Percentiles rank a stretch among this genome's conserved stretches.
These are phyloP conservation scores for Nepenthes alata DNA, from an alignment of 179 eudicot genomes.

Conservation along the genomic window DNA sequence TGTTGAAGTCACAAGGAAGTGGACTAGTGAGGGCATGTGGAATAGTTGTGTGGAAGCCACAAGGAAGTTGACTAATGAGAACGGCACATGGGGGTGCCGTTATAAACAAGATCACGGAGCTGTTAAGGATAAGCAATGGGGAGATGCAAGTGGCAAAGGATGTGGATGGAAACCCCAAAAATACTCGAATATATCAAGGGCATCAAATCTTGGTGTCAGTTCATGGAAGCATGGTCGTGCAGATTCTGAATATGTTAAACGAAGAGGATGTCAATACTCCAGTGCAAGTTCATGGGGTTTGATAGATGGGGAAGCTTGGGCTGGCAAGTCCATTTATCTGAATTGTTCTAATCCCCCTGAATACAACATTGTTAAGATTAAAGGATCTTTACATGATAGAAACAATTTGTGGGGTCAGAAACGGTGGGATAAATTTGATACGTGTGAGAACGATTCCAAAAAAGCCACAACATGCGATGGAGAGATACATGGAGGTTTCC, in stretches of 20 bases:
- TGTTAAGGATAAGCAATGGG: slow-evolving; percentile 12
- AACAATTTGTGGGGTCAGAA: slow-evolving; percentile 21
- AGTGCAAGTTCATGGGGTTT: slow-evolving; percentile 13
- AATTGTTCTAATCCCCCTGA: slow-evolving; percentile 6
- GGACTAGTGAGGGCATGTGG: neutral
- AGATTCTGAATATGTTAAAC: neutral
- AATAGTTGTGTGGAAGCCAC: neutral
- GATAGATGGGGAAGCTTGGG: slow-evolving; percentile 8
- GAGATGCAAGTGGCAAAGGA: slow-evolving; percentile 17
- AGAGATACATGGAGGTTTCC: slow-evolving; percentile 20
- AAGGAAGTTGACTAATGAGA: neutral
- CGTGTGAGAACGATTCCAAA: slow-evolving; percentile 18
- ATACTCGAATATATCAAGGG: slow-evolving; percentile 5
- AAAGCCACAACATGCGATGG: slow-evolving; percentile 25
- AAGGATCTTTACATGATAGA: slow-evolving; percentile 20
- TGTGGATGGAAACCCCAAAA: slow-evolving; percentile 10
- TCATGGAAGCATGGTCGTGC: slow-evolving; percentile 13
- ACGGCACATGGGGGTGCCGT: slow-evolving; percentile 11
- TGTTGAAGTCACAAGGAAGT: slow-evolving; percentile 5
- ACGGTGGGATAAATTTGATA: slow-evolving; percentile 15
- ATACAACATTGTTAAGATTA: slow-evolving; percentile 5
- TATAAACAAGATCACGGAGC: slow-evolving; percentile 4
- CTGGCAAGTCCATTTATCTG: slow-evolving; percentile 6
- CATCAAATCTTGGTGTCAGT: slow-evolving; percentile 8
- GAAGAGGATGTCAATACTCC: slow-evolving; percentile 13